These are phyloP conservation scores for Anthostomella pinea DNA, from an alignment of 2,329 filamentous ascomycete genomes.

Conservation along the genomic window DNA sequence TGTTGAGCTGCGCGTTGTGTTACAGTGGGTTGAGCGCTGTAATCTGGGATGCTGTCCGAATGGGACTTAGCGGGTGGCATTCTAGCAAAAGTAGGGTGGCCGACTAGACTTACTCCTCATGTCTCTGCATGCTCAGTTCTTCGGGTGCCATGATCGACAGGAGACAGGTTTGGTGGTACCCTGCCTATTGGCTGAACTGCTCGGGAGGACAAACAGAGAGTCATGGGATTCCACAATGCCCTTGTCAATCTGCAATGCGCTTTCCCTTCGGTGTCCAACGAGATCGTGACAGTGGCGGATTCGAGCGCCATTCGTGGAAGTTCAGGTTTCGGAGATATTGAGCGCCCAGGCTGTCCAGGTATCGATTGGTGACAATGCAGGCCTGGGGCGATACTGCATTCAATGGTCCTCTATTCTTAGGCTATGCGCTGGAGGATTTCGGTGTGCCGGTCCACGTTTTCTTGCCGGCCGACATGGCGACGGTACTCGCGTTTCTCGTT, in stretches of 20 bases:
- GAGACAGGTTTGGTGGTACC: constrained; percentile 1
- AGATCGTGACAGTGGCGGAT: not conserved
- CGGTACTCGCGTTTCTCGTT: too few species aligned
- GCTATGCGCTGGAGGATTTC: constrained; percentile 3
- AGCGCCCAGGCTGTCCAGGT: not conserved
- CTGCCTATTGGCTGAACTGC: constrained; percentile 1
- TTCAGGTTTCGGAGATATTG: constrained; percentile 1
- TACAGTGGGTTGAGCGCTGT: too few species aligned
- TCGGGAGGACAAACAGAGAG: constrained; percentile 1
- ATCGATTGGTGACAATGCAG: constrained; percentile 5
- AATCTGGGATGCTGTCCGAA: too few species aligned
- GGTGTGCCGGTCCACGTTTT: constrained; percentile 10
- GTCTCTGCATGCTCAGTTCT: too few species aligned
- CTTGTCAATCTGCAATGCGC: not conserved
- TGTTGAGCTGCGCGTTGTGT: too few species aligned
- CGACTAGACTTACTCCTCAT: too few species aligned
- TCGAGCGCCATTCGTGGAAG: constrained; percentile 1
- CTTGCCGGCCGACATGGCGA: not conserved
- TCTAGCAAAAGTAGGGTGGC: too few species aligned
- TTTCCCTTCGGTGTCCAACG: constrained; percentile 1
- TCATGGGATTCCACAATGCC: not conserved
- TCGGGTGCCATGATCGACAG: constrained; percentile 3
- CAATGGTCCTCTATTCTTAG: constrained; percentile 14
- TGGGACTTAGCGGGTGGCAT: too few species aligned
- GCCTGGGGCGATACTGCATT: constrained; percentile 13